phyloP scores from a whole-genome alignment of 2,329 filamentous ascomycete genomes.

The Penicillium sp. region DNA sequence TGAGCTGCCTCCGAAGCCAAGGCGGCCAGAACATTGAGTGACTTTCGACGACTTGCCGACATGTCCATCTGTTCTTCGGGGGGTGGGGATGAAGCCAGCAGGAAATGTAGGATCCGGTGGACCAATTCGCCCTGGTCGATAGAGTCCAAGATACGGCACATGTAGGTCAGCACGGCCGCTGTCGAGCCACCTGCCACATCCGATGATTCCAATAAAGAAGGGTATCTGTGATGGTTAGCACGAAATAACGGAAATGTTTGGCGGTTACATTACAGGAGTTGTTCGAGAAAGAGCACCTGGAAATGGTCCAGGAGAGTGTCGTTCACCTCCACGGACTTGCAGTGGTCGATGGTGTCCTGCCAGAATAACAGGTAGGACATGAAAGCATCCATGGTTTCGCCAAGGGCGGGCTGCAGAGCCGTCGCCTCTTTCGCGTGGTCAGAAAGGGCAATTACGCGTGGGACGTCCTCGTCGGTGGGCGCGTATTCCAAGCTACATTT shows the following conservation, averaged over 20 bases:
- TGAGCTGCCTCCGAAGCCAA: conserved; percentile 72
- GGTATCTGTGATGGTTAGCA: conserved; percentile 62
- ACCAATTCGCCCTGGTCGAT: conserved; percentile 93
- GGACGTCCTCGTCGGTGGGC: conserved; percentile 68
- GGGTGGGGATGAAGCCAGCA: conserved; percentile 69
- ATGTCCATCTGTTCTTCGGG: conserved; percentile 60
- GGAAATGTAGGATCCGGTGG: conserved; percentile 87
- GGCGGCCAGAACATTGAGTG: conserved; percentile 79
- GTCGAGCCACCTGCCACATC: conserved; percentile 96
- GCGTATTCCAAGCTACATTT: conserved; percentile 72
- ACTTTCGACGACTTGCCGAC: conserved; percentile 72
- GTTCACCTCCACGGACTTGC: conserved; percentile 85
- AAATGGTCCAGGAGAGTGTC: conserved; percentile 94
- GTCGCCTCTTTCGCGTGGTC: conserved; percentile 75
- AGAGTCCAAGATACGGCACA: conserved; percentile 84
- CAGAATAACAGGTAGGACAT: conserved; percentile 93
- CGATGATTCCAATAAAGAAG: conserved; percentile 91
- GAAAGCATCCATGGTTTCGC: conserved; percentile 87
- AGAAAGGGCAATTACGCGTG: conserved; percentile 81
- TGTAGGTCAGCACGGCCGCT: conserved; percentile 89
- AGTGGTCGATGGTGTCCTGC: conserved; percentile 97
- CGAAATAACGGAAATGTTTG: neutral
- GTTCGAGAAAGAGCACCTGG: conserved; percentile 91
- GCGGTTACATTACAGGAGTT: conserved; percentile 68
- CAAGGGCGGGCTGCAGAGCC: conserved; percentile 76